phyloP scores from a whole-genome alignment of 2,329 filamentous ascomycete species.

The Ceratocystis lukuohia region DNA sequence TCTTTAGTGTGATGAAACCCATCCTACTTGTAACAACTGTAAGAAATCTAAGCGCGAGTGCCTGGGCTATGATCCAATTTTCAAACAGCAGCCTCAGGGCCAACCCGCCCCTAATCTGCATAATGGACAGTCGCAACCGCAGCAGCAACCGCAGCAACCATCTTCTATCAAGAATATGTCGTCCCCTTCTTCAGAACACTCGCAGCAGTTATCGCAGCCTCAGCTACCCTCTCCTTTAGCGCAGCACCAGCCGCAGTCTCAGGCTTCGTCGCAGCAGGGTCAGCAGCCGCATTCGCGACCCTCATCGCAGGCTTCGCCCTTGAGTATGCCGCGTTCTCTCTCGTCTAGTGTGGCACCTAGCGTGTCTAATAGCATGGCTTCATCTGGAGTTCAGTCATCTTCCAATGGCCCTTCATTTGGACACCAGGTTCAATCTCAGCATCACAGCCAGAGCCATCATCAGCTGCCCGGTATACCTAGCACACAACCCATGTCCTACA shows the following conservation, averaged over 20 bases:
- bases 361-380: background rate
- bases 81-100: slow-evolving; percentile 51
- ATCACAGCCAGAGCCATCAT: background rate
- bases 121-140: slow-evolving; percentile 9
- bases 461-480: slow-evolving; percentile 14
- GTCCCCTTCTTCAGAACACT: slow-evolving; percentile 13
- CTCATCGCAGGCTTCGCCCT: slow-evolving; percentile 14
- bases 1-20: slow-evolving; percentile 81
- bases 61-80: slow-evolving; percentile 75
- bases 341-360: background rate
- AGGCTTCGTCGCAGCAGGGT: background rate
- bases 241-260: slow-evolving; percentile 1
- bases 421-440: background rate
- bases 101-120: slow-evolving; percentile 16
- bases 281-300: slow-evolving; percentile 7
- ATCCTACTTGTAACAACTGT: slow-evolving; percentile 83
- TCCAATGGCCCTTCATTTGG: background rate
- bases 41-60: slow-evolving; percentile 81
- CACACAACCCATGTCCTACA: slow-evolving; percentile 11
- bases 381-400: slow-evolving; percentile 8
- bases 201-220: slow-evolving; percentile 5
- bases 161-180: background rate
- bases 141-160: slow-evolving; percentile 3
- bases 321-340: slow-evolving; percentile 1
- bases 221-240: slow-evolving; percentile 2